Evolutionary conservation across 352 stramenopile genomes (phyloP).

Genomic region (Globisporangium viniferum): DNA sequence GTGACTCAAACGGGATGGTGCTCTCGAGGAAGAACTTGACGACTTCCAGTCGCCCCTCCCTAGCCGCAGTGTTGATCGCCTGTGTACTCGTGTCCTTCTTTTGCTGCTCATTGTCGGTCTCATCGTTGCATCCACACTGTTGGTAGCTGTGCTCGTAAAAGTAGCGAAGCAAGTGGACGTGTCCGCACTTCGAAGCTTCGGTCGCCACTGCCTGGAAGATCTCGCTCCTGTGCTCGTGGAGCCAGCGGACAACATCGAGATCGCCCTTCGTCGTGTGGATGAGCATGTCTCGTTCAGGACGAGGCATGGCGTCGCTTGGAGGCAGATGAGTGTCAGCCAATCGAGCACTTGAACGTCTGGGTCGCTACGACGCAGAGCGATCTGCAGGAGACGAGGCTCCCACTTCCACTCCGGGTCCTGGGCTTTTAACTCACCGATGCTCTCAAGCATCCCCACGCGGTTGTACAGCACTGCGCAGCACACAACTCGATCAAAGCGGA

Average conservation of each 20-base stretch:
- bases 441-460: constrained; percentile 7
- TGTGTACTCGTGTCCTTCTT: neutral
- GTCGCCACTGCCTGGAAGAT: neutral
- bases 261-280: neutral
- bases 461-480: constrained; percentile 8
- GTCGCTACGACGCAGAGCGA: neutral
- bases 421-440: neutral
- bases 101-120: neutral
- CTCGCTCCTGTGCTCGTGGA: neutral
- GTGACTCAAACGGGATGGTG: neutral
- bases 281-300: neutral
- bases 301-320: too few relatives aligned
- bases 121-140: neutral
- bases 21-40: neutral
- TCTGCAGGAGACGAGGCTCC: neutral
- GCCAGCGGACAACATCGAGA: neutral
- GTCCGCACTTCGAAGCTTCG: neutral
- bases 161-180: neutral
- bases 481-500: neutral
- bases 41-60: neutral
- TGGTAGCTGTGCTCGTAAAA: neutral
- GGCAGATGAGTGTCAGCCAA: neutral
- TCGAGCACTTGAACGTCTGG: neutral
- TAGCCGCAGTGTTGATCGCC: neutral
- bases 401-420: neutral